Percentiles rank a stretch among this genome's conserved stretches.
Conservation (phyloP, 2,329 filamentous ascomycete genomes). For the Neonectria punicea region DNA sequence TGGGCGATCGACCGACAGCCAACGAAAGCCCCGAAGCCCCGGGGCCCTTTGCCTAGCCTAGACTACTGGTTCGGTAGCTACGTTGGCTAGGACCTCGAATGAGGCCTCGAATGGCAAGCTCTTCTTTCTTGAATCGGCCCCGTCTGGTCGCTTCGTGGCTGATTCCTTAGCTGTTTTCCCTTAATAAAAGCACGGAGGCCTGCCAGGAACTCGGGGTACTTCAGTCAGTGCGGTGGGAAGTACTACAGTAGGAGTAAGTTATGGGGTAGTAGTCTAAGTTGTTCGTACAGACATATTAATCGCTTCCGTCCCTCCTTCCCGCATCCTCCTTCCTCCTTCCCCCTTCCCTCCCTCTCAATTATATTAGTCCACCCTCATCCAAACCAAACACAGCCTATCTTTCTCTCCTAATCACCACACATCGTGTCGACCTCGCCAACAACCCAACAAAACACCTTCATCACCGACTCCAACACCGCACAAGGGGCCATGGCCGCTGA, state of each 20-base stretch:
- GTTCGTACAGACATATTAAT: background rate
- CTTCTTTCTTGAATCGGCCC: background rate
- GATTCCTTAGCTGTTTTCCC: background rate
- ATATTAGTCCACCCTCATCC: background rate
- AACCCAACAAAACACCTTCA: background rate
- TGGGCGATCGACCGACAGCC: background rate
- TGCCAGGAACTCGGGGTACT: background rate
- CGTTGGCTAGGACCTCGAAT: background rate
- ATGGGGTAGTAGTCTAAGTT: background rate
- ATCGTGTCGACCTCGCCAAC: background rate
- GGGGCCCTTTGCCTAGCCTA: background rate
- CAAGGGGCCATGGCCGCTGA: slow-evolving; percentile 27
- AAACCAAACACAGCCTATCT: background rate
- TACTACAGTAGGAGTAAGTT: background rate
- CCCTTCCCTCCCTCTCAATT: background rate
- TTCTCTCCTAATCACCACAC: background rate
- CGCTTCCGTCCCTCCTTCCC: background rate
- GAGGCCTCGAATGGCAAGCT: background rate
- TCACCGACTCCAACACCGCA: background rate
- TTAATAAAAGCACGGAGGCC: background rate
- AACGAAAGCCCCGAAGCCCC: background rate
- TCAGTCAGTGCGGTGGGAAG: background rate
- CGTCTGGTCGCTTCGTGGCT: slow-evolving; percentile 1
- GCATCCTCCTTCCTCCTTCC: background rate
- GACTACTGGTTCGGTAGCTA: too few relatives aligned